Evolutionary conservation across 2,329 filamentous ascomycete species (phyloP).

Genomic region (Phyllosticta capitalensis): DNA sequence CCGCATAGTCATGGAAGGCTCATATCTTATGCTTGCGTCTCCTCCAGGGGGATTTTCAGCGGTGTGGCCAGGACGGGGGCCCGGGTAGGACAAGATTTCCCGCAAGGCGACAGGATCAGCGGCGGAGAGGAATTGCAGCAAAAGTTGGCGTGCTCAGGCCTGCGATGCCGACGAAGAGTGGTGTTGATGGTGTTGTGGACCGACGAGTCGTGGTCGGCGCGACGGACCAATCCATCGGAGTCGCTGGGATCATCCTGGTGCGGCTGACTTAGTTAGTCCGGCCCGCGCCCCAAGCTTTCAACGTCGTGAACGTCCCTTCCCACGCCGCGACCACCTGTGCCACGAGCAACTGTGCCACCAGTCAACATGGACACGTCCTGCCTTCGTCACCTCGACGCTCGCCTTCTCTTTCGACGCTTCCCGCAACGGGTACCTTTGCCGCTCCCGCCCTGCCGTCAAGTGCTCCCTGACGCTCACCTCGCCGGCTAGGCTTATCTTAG

Average conservation of each 20-base stretch:
- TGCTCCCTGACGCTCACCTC: not conserved
- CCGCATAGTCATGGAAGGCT: not conserved
- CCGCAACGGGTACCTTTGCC: not conserved
- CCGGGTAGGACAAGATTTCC: not conserved
- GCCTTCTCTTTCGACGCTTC: not conserved
- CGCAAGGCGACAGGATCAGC: not conserved
- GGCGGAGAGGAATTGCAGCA: not conserved
- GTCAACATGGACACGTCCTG: not conserved
- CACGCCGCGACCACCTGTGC: not conserved
- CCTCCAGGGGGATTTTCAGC: not conserved
- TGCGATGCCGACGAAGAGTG: not conserved
- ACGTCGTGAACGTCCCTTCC: not conserved
- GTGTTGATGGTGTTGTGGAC: not conserved
- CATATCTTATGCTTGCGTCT: not conserved
- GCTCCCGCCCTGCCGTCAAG: not conserved
- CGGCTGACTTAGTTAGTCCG: not conserved
- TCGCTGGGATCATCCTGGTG: not conserved
- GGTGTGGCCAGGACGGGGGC: not conserved
- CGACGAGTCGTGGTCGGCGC: not conserved
- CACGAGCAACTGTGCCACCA: too few species aligned
- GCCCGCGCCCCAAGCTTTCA: too few species aligned
- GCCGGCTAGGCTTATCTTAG: not conserved
- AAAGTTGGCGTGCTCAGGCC: not conserved
- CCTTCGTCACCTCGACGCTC: not conserved
- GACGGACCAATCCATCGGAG: too few species aligned